phyloP scores from a whole-genome alignment of 2,329 filamentous ascomycete genomes.

The Monilinia laxa region DNA sequence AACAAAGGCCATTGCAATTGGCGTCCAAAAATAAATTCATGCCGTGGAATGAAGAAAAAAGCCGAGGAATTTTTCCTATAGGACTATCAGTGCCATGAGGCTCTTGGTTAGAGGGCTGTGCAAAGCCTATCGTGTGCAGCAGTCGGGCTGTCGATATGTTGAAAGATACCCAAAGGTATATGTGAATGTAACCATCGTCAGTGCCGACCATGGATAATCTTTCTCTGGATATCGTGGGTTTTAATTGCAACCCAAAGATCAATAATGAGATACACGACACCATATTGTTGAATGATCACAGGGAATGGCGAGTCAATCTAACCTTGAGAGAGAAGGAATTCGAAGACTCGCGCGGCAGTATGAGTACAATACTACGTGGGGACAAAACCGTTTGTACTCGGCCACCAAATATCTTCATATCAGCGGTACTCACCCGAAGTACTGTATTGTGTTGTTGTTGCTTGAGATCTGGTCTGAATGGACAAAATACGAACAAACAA shows the following conservation, averaged over 20 bases:
- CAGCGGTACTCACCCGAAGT: background rate
- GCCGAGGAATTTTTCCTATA: conserved; percentile 13
- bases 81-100: conserved; percentile 1
- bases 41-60: background rate
- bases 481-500: background rate
- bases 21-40: conserved; percentile 2
- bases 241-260: background rate
- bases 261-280: background rate
- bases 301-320: background rate
- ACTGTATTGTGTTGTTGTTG: background rate
- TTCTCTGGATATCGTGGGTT: background rate
- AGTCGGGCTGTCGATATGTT: background rate
- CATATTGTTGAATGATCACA: background rate
- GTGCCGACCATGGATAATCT: background rate
- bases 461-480: background rate
- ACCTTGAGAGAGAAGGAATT: background rate
- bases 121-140: conserved; percentile 6
- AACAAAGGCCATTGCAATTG: background rate
- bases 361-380: background rate
- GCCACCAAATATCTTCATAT: background rate
- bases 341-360: background rate
- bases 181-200: background rate
- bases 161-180: background rate
- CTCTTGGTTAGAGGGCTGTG: conserved; percentile 7
- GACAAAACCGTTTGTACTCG: conserved; percentile 4